Conservation (phyloP, 495 filamentous ascomycete genomes). For the Penicillium dipodomyicola region DNA sequence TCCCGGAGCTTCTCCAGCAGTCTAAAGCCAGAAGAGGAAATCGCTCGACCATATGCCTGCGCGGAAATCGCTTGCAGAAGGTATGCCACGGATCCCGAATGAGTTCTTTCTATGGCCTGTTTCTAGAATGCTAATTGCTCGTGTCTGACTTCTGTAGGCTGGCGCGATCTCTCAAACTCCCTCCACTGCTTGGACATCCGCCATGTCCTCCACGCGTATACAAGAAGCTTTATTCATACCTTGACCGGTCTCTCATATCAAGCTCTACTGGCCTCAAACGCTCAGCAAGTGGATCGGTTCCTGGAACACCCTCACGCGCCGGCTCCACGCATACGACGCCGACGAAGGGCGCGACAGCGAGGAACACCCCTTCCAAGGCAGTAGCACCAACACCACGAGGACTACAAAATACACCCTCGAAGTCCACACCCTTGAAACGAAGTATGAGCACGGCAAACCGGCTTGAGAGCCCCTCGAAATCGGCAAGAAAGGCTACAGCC, state of each 20-base stretch:
- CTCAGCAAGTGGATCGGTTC: conserved; percentile 27
- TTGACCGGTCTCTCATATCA: conserved; percentile 66
- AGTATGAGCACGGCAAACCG: conserved; percentile 23
- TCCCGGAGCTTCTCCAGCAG: conserved; percentile 76
- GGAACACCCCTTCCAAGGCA: conserved; percentile 36
- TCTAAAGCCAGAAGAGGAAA: conserved; percentile 85
- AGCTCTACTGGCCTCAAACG: conserved; percentile 35
- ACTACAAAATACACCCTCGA: conserved; percentile 44
- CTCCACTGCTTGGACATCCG: conserved; percentile 72
- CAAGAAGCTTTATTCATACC: conserved; percentile 76
- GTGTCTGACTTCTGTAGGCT: conserved; percentile 49
- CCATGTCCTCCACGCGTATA: conserved; percentile 82
- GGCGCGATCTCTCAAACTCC: conserved; percentile 79
- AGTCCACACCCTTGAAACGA: conserved; percentile 41
- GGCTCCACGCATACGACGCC: conserved; percentile 35
- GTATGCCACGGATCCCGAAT: conserved; percentile 34
- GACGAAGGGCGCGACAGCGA: conserved; percentile 26
- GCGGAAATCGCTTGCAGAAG: conserved; percentile 89
- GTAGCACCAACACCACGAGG: conserved; percentile 31
- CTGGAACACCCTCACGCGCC: conserved; percentile 31
- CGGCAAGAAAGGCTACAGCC: conserved; percentile 20
- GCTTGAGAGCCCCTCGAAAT: conserved; percentile 25
- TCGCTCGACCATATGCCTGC: conserved; percentile 82
- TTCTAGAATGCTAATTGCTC: conserved; percentile 15
- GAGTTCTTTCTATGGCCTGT: not conserved